These are phyloP conservation scores for Choanephora cucurbitarum DNA, from an alignment of 371 early-diverging fungal genomes.

Conservation along the genomic window DNA sequence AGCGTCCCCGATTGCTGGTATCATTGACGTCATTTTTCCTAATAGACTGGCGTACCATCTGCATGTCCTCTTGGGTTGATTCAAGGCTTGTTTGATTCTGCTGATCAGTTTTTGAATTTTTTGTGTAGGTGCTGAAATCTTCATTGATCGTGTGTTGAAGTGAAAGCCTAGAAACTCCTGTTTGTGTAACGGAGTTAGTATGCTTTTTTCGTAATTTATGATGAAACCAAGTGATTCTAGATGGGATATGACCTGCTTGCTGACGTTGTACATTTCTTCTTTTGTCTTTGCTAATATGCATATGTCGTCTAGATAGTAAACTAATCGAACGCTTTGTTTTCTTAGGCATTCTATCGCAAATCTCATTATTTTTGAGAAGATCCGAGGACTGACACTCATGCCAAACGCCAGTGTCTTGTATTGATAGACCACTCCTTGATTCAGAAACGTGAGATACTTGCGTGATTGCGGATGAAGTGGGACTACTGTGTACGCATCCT, in stretches of 20 bases:
- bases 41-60: conserved; percentile 9
- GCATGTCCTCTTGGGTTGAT: not conserved
- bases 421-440: conserved; percentile 11
- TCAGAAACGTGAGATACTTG: conserved; percentile 2
- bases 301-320: conserved; percentile 19
- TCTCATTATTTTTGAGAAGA: conserved; percentile 13
- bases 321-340: conserved; percentile 4
- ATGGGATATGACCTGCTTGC: not conserved
- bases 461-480: conserved; percentile 9
- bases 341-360: conserved; percentile 11
- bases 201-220: conserved; percentile 12
- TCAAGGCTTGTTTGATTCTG: not conserved
- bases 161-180: conserved; percentile 18
- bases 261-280: not conserved
- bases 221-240: conserved; percentile 7
- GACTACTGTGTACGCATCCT: conserved; percentile 11
- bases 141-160: conserved; percentile 17
- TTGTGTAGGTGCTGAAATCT: not conserved
- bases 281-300: not conserved
- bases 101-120: conserved; percentile 9
- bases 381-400: conserved; percentile 12
- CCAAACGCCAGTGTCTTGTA: conserved; percentile 18
- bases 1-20: conserved; percentile 16
- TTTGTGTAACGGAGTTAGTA: not conserved
- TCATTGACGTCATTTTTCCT: conserved; percentile 15